Evolutionary conservation across 805 yeast species (phyloP).

Genomic region (Teunomyces stri): DNA sequence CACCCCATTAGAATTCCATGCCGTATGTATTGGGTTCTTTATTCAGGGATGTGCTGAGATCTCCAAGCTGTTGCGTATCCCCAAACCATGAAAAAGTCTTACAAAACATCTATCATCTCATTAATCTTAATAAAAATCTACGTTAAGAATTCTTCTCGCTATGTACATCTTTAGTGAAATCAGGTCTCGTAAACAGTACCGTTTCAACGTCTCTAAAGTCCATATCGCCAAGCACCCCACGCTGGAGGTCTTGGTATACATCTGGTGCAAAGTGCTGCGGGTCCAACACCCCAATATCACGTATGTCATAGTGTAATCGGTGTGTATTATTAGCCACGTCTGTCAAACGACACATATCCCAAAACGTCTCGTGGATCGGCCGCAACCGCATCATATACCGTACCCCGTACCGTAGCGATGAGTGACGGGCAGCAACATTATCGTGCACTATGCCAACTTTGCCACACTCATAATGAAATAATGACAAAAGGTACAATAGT

Average conservation of each 20-base stretch:
- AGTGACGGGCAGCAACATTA: slow-evolving; percentile 11
- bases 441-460: slow-evolving; percentile 24
- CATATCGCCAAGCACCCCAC: slow-evolving; percentile 22
- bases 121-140: neutral
- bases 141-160: neutral
- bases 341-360: slow-evolving; percentile 32
- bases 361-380: slow-evolving; percentile 35
- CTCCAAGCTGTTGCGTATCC: slow-evolving; percentile 85
- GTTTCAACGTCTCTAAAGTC: slow-evolving; percentile 23
- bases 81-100: slow-evolving; percentile 58
- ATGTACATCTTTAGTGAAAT: slow-evolving; percentile 2
- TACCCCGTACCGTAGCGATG: slow-evolving; percentile 16
- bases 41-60: slow-evolving; percentile 89
- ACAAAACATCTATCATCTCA: neutral
- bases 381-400: slow-evolving; percentile 19
- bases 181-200: slow-evolving; percentile 13
- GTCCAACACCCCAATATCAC: slow-evolving; percentile 36
- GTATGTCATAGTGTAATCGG: slow-evolving; percentile 19
- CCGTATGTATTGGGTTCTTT: slow-evolving; percentile 59
- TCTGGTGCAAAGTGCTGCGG: slow-evolving; percentile 33
- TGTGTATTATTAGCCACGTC: slow-evolving; percentile 33
- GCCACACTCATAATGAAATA: slow-evolving; percentile 31
- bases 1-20: slow-evolving; percentile 70
- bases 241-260: slow-evolving; percentile 24
- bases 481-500: slow-evolving; percentile 26